phyloP scores from a whole-genome alignment of 192 early-diverging fungal species.

The Coemansia guatemalensis region DNA sequence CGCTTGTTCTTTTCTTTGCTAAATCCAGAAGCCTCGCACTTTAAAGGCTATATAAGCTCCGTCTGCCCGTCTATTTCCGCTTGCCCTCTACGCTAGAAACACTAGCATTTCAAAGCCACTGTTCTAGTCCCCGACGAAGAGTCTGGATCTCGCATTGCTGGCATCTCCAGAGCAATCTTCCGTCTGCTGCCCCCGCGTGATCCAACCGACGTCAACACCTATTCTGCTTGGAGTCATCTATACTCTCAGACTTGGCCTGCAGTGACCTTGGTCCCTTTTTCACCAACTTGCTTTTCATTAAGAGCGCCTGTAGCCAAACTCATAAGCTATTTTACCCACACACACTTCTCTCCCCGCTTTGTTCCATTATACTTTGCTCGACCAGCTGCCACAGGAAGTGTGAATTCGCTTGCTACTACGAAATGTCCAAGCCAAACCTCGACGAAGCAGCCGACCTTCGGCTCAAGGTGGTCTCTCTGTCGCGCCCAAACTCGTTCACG shows the following conservation, averaged over 20 bases:
- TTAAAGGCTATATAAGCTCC: not conserved
- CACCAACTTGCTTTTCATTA: not conserved
- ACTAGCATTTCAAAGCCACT: not conserved
- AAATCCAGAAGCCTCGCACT: not conserved
- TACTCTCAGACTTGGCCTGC: not conserved
- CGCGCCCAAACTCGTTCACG: conserved; percentile 35
- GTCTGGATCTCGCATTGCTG: not conserved
- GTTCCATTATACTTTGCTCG: not conserved
- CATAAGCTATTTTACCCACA: not conserved
- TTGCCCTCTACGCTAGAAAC: not conserved
- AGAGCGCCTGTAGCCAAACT: not conserved
- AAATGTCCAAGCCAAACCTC: conserved; percentile 30
- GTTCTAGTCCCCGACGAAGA: not conserved
- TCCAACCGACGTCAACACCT: not conserved
- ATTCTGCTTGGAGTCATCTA: not conserved
- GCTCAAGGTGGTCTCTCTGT: conserved; percentile 37
- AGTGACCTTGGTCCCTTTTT: not conserved
- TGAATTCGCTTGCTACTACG: not conserved
- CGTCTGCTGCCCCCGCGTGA: not conserved
- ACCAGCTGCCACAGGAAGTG: not conserved
- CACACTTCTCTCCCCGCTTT: not conserved
- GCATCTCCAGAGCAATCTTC: not conserved
- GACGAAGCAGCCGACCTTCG: conserved; percentile 42
- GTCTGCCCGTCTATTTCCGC: not conserved
- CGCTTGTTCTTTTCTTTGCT: not conserved